Evolutionary conservation across 805 yeast genomes (phyloP).

Genomic region (Wickerhamiella occidentalis): DNA sequence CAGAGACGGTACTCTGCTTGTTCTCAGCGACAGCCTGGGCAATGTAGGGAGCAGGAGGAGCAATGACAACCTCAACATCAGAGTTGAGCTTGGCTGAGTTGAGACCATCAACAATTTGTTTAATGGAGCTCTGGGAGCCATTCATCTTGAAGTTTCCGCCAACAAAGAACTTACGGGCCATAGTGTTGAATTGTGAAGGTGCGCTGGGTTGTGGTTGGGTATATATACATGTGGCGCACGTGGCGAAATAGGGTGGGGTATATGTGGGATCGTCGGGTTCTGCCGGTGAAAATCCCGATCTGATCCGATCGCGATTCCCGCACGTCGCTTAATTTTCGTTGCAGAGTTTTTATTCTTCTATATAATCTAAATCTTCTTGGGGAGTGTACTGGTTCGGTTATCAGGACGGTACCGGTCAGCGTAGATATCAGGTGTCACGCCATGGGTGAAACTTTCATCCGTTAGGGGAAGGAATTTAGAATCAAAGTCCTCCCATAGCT

Average conservation of each 20-base stretch:
- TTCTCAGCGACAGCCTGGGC: constrained; percentile 59
- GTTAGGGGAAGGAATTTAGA: constrained; percentile 1
- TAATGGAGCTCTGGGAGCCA: constrained; percentile 81
- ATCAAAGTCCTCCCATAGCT: constrained; percentile 36
- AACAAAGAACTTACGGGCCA: constrained; percentile 88
- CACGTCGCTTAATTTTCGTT: not conserved
- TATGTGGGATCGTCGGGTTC: not conserved
- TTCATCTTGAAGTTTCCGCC: constrained; percentile 99
- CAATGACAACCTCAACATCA: constrained; percentile 82
- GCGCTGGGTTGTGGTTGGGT: not conserved
- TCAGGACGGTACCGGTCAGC: constrained; percentile 10
- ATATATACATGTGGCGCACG: not conserved
- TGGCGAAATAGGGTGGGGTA: not conserved
- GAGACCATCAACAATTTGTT: constrained; percentile 68
- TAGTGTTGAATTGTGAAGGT: constrained; percentile 4
- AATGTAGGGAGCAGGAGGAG: constrained; percentile 93
- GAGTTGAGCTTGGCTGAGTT: constrained; percentile 65
- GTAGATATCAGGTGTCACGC: constrained; percentile 1
- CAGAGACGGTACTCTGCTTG: constrained; percentile 54
- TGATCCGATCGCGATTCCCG: not conserved
- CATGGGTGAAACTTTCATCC: constrained; percentile 6
- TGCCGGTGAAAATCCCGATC: not conserved
- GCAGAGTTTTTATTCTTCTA: not conserved
- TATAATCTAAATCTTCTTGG: not conserved
- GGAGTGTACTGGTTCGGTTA: not conserved